Evolutionary conservation across 2,329 filamentous ascomycete species (phyloP).

Genomic region (Xylaria hypoxylon): DNA sequence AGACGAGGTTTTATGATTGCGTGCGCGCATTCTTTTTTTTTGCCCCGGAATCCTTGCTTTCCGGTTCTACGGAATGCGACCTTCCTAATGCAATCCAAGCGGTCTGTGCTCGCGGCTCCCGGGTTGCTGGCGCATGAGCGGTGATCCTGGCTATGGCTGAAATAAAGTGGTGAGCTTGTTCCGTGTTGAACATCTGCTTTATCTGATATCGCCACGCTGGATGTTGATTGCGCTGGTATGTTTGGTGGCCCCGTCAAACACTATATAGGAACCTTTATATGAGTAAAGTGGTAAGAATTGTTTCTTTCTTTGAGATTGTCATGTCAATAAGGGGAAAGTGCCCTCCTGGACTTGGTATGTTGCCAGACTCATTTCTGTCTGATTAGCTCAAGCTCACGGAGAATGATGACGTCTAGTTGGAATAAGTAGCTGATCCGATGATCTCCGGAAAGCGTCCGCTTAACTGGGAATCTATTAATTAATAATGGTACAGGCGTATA

Average conservation of each 20-base stretch:
- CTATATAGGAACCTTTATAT: not conserved
- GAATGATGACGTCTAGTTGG: not conserved
- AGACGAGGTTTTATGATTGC: too few relatives aligned
- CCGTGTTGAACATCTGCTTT: too few relatives aligned
- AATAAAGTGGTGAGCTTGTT: too few relatives aligned
- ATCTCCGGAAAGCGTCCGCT: not conserved
- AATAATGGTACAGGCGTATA: constrained; percentile 14
- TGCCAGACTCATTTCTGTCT: not conserved
- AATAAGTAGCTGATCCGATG: too few relatives aligned
- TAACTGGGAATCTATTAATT: constrained; percentile 9
- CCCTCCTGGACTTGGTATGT: not conserved
- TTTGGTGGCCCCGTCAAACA: too few relatives aligned
- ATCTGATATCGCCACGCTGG: too few relatives aligned
- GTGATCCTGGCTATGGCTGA: too few relatives aligned
- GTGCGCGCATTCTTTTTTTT: too few relatives aligned
- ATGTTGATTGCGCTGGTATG: too few relatives aligned
- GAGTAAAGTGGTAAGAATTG: not conserved
- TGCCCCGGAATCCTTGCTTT: not conserved
- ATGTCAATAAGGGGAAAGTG: not conserved
- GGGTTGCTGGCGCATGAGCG: too few relatives aligned
- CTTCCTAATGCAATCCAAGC: constrained; percentile 20
- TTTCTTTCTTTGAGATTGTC: not conserved
- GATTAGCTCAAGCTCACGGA: not conserved
- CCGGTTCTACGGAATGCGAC: constrained; percentile 25
- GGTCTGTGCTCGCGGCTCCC: not conserved